phyloP scores from a whole-genome alignment of 1,284 basidiomycete species.

The Austroboletus niveus region DNA sequence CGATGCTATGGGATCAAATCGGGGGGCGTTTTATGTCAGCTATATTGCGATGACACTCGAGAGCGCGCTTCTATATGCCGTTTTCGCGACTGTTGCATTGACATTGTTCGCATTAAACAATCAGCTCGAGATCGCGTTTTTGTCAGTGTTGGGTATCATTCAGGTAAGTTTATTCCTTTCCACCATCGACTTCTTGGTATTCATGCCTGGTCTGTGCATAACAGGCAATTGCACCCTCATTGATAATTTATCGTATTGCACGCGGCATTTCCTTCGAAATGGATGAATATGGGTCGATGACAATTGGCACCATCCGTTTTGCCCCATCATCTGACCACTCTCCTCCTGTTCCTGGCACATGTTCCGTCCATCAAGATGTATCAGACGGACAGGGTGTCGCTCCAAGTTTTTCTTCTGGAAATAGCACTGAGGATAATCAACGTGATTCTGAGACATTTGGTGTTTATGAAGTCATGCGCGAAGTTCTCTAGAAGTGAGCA shows the following conservation, averaged over 20 bases:
- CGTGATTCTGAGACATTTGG: too few species aligned
- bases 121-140: conserved; percentile 15
- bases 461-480: too few species aligned
- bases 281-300: neutral
- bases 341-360: too few species aligned
- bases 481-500: too few species aligned
- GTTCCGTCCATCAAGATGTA: too few species aligned
- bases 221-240: neutral
- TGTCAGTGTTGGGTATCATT: conserved; percentile 19
- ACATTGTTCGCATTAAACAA: conserved; percentile 17
- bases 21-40: conserved; percentile 18
- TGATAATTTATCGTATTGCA: conserved; percentile 22
- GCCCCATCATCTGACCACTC: neutral
- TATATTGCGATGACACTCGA: conserved; percentile 28
- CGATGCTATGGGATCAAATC: conserved; percentile 4
- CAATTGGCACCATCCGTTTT: neutral
- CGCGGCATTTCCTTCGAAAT: conserved; percentile 9
- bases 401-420: too few species aligned
- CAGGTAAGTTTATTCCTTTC: conserved; percentile 10
- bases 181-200: neutral
- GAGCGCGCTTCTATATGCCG: conserved; percentile 17
- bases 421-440: too few species aligned
- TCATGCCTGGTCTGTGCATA: neutral
- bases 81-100: conserved; percentile 12
- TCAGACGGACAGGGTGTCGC: too few species aligned